Evolutionary conservation across 352 stramenopile species (phyloP), one percentile per base, ranked within the genome.

Genomic region (Globisporangium uncinulatum): DNA sequence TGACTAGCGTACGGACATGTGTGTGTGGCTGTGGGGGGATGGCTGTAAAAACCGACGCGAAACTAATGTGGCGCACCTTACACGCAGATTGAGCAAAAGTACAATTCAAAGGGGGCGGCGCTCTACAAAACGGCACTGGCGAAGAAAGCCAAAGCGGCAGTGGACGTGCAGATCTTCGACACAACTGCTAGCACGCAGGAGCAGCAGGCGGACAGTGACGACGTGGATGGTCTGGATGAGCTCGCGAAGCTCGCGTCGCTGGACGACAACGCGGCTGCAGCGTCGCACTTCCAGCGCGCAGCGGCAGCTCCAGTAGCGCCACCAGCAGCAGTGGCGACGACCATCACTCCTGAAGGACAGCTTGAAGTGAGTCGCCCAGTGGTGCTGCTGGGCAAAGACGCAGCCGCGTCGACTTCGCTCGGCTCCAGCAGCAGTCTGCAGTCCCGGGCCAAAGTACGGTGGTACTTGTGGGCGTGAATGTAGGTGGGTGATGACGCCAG

Each of bases 51-150:
- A 13, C 45, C 53, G 32, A 29, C 48, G 31, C n/a, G 9, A 24
- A 48, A 31, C 43, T 20, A n/a, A 44, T 7, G 53, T 31, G 6
- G 17, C 14, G 47, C 60, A 29, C 24, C 24, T 29, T 29, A 29
- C 24, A 29, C 4, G 24, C 24, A 95, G 82, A 95, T 97, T 61
- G 83, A 96, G 46, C 82, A 85, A 47, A 97, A 97, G 67, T 97
- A 96, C 70, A 96, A 94, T 57, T 94, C 85, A 3, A 95, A 94
- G 59, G 87, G 84, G 10, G 87, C 88, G 13, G 81, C 93, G 36
- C 58, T 97, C 61, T 97, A 95, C 79, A 95, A 94, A 69, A 75
- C 71, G 15, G 81, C 76, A 52, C 54, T 96, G 39, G 70, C 71
- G 1, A 96, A 95, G 79, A 95, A 94, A 57, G 76, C 91, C 7